Evolutionary conservation across 2,329 filamentous ascomycete species (phyloP), one percentile per base, ranked within the genome.

Genomic region (Lasiodiplodia citricola): DNA sequence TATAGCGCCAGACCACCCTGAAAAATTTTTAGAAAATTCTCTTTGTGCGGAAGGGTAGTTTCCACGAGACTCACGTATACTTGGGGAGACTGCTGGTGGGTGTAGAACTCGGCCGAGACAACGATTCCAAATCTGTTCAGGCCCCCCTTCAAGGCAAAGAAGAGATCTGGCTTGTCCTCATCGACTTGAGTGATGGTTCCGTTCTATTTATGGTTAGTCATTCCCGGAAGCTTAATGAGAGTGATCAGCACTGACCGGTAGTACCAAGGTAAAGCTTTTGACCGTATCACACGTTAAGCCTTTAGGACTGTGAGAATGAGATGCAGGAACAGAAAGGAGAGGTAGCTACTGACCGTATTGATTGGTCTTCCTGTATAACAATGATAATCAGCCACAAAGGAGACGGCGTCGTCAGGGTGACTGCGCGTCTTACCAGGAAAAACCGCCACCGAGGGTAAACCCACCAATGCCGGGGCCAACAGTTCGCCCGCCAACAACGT

Each of bases 41-140:
- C 10, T 10, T 35, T 31, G 10, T 4, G 10, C 14, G 38, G 44
- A 25, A 23, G 31, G 10, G 14, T 14, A n/a, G 7, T 18, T 47
- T 21, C 44, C 1, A 50, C 11, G 16, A 21, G 25, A 35, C 44
- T 52, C 18, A 64, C 60, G 18, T 64, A 64, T n/a, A 64, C 7
- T 25, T 52, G 44, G 21, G 25, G 7, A 11, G 60, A 13, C 28
- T 64, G 60, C 23, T 51, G 11, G 44, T 64, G 60, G 10, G 60
- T 52, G 25, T 50, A 21, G 10, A 50, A 64, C 8, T 51, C 44
- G 28, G 60, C 60, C 23, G 60, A 64, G 5, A 80, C 80, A 3
- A 81, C 76, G 47, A 80, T 74, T 11, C 77, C 79, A 63, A 80
- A 79, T 60, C 80, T 79, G 70, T 78, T 80, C 8, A 68, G 70